Base-by-base conservation (phyloP, 2,329 filamentous ascomycete species). In the Tolypocladium ovalisporum region DNA sequence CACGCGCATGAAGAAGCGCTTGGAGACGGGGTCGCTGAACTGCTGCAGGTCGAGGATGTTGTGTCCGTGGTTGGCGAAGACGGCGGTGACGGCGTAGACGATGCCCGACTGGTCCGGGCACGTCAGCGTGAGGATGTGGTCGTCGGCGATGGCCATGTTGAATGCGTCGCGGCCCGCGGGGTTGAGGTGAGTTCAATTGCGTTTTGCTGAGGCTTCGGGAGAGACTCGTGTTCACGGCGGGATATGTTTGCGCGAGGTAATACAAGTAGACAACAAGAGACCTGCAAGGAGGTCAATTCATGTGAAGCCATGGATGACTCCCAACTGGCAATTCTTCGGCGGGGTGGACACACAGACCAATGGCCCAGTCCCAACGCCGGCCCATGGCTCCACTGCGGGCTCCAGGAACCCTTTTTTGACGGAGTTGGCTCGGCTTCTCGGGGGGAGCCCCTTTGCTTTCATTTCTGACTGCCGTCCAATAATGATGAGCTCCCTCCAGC, bases 1-100 rank as follows among this genome's bases (percentile, higher is more conserved):
- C 64, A 93, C 88, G 69, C 89, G 83, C 89, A 94, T 93, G 76
- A 94, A 94, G 78, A 94, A 94, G 58, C 81, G 86, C 68, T 88
- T 76, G 24, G 86, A 88, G 29, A 78, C 81, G 32, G 85, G 83
- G 73, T 93, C 89, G 47, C 85, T 88, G 77, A 90, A 94, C 74
- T 94, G 89, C 74, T 91, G 89, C 62, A 91, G 82, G 73, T 94
- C 88, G 62, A 93, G 77, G 69, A 94, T 89, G 73, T 91, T 94
- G 74, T 92, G 80, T 65, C 84, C 81, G 71, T 89, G 82, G 60
- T 80, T 74, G 52, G 88, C 87, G 61, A 94, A 82, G 64, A 93
- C 79, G 61, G 85, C 88, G 9, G 89, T 93, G 63, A 94, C 89
- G 57, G 88, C 87, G 72, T 93, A 88, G 61, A 94, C 87, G 69